Base-by-base conservation (phyloP, 371 early-diverging fungal species). In the Apophysomyces sp. region DNA sequence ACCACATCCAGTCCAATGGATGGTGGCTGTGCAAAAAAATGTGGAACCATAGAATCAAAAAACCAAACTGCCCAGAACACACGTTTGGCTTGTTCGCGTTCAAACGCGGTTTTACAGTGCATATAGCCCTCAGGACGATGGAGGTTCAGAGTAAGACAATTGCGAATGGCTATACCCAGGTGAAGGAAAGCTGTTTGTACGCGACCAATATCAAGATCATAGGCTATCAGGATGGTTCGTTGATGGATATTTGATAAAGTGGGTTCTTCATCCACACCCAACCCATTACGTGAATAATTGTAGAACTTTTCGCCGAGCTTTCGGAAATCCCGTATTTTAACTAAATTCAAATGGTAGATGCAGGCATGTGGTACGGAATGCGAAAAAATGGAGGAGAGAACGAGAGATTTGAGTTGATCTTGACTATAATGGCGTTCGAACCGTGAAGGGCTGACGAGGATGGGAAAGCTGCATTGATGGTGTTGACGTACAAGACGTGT, bases 1-100 rank as follows among this genome's bases (percentile, higher is more conserved):
- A 44, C 49, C 41, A 72, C 70, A 63, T 54, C 36, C 56, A 71
- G 4, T 53, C 52, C 18, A 54, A 62, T 51, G 29, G 55, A n/a
- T 6, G 61, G 52, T 8, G 63, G 54, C 24, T 52, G 55, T 8
- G 52, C 57, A 13, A 56, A 63, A 41, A 60, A 60, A 13, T 57
- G 61, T 11, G 61, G 62, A 0, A 75, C 70, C 65, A 76, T 67
- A 3, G 68, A 67, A 52, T 76, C 76, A 58, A 68, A 70, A 16
- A 72, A 70, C 76, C 76, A 76, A 12, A 72, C 66, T 3, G 68
- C 63, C 76, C 76, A 76, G 37, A 76, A 76, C 26, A 72, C 58
- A 4, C 73, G 60, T 52, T 70, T 76, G 8, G 71, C 58, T 41
- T 72, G 70, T 28, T 72, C 73, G 36, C 63, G 55, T 24, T 70